These are phyloP conservation scores for Euclidium syriacum DNA, from an alignment of 345 rosid species.

Conservation along the genomic window DNA sequence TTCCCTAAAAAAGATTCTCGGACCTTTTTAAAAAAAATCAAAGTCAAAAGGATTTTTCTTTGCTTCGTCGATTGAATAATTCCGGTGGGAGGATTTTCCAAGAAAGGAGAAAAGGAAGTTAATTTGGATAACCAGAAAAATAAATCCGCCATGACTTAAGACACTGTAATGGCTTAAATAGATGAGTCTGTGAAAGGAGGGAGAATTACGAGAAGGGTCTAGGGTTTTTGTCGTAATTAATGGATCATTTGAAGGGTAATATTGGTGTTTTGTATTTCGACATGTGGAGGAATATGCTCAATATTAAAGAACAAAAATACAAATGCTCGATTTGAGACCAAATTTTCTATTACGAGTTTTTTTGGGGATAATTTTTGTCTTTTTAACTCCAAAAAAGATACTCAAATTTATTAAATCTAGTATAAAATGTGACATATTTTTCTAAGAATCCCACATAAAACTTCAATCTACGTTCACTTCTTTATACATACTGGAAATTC, in stretches of 20 bases:
- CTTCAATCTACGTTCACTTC: too few species aligned
- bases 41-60: background rate
- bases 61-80: slow-evolving; percentile 9
- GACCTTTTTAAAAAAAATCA: background rate
- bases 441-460: too few species aligned
- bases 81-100: slow-evolving; percentile 5
- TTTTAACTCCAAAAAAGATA: background rate
- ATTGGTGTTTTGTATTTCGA: background rate
- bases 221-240: background rate
- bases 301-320: background rate
- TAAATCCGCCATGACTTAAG: slow-evolving; percentile 21
- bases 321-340: background rate
- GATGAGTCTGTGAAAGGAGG: slow-evolving; percentile 18
- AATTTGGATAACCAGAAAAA: slow-evolving; percentile 12
- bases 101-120: slow-evolving; percentile 6
- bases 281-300: background rate
- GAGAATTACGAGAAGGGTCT: slow-evolving; percentile 26
- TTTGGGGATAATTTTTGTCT: too few species aligned
- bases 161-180: slow-evolving; percentile 29
- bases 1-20: slow-evolving; percentile 1
- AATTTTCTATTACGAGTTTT: background rate
- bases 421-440: too few species aligned
- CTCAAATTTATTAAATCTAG: too few species aligned
- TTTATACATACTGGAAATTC: background rate
- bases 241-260: background rate